Percentiles rank a stretch among this genome's conserved stretches.
Evolutionary conservation across 768 basidiomycete species (phyloP).

Genomic region (Podaxis carcinomalis): DNA sequence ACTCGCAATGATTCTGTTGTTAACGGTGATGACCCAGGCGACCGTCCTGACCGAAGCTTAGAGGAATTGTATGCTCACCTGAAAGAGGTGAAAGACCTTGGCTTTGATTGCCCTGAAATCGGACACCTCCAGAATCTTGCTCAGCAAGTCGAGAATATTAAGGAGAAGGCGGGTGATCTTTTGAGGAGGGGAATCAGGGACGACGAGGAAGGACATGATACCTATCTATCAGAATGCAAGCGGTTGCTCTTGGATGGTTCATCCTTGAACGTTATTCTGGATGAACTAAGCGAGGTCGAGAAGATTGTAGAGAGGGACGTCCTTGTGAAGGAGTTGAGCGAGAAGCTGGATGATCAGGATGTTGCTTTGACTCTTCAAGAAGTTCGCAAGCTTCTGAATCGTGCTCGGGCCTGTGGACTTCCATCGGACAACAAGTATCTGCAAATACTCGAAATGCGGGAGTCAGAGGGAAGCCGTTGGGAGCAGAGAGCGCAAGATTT

Average conservation of each 20-base stretch:
- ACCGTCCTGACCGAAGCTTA: constrained; percentile 67
- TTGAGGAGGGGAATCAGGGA: constrained; percentile 29
- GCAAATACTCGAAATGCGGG: constrained; percentile 56
- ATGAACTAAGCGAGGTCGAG: constrained; percentile 74
- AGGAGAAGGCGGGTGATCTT: constrained; percentile 47
- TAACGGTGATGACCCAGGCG: constrained; percentile 51
- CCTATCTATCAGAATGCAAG: constrained; percentile 67
- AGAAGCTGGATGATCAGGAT: constrained; percentile 63
- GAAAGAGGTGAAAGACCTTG: constrained; percentile 68
- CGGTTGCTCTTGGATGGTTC: constrained; percentile 64
- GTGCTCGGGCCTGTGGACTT: constrained; percentile 67
- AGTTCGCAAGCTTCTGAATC: constrained; percentile 65
- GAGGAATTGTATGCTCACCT: constrained; percentile 70
- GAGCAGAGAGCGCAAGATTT: constrained; percentile 63
- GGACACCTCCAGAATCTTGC: constrained; percentile 47
- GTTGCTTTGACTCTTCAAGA: constrained; percentile 64
- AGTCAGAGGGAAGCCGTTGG: constrained; percentile 73
- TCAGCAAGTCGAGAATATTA: constrained; percentile 61
- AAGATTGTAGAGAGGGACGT: constrained; percentile 78
- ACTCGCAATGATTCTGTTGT: constrained; percentile 42
- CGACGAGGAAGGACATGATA: constrained; percentile 37
- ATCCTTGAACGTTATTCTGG: constrained; percentile 78
- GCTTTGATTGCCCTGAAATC: constrained; percentile 84
- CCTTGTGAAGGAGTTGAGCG: constrained; percentile 71
- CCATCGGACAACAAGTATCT: constrained; percentile 62